Evolutionary conservation across 1,284 basidiomycete genomes (phyloP).

Genomic region (Trichosporon coremiiforme): DNA sequence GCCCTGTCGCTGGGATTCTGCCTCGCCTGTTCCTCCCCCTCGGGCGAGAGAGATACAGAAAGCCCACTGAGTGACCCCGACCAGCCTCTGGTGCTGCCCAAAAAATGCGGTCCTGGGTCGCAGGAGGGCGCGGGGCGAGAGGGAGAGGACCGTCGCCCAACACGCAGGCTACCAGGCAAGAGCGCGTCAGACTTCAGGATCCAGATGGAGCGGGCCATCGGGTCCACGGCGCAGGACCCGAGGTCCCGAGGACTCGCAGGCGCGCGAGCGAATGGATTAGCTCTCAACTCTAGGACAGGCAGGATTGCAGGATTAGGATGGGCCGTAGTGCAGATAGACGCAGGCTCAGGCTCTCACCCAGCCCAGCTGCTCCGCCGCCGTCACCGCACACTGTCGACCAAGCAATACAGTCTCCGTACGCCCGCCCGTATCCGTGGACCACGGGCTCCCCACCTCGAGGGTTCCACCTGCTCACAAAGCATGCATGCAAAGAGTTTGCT

Average conservation of each 20-base stretch:
- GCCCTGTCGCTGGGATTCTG: slow-evolving; percentile 9
- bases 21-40: background rate
- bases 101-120: background rate
- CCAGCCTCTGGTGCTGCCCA: slow-evolving; percentile 5
- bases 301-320: slow-evolving; percentile 15
- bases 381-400: background rate
- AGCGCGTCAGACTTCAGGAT: slow-evolving; percentile 13
- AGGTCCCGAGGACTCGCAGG: background rate
- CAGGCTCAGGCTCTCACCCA: background rate
- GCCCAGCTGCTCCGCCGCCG: background rate
- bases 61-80: background rate
- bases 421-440: slow-evolving; percentile 18
- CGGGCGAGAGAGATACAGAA: too few species aligned
- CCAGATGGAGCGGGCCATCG: slow-evolving; percentile 4
- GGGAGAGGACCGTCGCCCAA: background rate
- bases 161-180: background rate
- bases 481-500: slow-evolving; percentile 14
- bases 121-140: slow-evolving; percentile 1
- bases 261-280: background rate
- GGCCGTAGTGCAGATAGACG: slow-evolving; percentile 16
- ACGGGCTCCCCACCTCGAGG: slow-evolving; percentile 7
- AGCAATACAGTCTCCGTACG: background rate
- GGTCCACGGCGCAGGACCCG: background rate
- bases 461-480: background rate
- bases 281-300: slow-evolving; percentile 7